Conservation (phyloP, 2,329 filamentous ascomycete species). For the Colletotrichum simmondsii region DNA sequence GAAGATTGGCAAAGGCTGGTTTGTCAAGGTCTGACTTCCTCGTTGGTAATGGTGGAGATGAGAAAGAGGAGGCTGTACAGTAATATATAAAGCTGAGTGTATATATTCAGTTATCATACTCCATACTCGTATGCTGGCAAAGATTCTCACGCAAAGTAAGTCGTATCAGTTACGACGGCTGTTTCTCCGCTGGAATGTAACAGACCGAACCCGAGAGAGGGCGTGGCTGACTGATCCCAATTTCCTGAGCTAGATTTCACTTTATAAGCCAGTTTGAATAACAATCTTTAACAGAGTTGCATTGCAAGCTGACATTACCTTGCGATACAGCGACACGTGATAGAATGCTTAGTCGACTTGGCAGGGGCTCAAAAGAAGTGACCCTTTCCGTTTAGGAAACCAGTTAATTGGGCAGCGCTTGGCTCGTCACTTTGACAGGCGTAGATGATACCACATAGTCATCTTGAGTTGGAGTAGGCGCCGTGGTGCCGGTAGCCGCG, state of each 20-base stretch:
- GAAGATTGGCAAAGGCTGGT: constrained; percentile 50
- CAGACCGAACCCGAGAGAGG: neutral
- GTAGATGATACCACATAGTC: neutral
- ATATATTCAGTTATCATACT: too few species aligned
- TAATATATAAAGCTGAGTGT: too few species aligned
- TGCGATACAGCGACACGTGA: neutral
- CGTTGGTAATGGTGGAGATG: too few species aligned
- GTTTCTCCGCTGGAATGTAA: neutral
- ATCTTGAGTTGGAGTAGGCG: neutral
- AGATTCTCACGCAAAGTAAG: neutral
- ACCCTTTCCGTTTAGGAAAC: neutral
- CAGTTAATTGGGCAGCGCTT: neutral
- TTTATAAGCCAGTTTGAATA: neutral
- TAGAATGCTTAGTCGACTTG: neutral
- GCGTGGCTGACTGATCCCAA: neutral
- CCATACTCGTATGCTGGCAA: neutral
- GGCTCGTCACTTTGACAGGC: neutral
- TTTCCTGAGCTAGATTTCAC: neutral
- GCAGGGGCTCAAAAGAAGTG: neutral
- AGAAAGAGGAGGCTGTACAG: neutral
- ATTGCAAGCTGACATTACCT: neutral
- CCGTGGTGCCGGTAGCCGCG: neutral
- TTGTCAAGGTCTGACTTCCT: constrained; percentile 48
- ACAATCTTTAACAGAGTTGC: neutral
- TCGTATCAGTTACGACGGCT: neutral